Percentiles rank a stretch among this genome's conserved stretches.
These are phyloP conservation scores for Plasmopara viticola DNA, from an alignment of 352 stramenopile species.

Conservation along the genomic window DNA sequence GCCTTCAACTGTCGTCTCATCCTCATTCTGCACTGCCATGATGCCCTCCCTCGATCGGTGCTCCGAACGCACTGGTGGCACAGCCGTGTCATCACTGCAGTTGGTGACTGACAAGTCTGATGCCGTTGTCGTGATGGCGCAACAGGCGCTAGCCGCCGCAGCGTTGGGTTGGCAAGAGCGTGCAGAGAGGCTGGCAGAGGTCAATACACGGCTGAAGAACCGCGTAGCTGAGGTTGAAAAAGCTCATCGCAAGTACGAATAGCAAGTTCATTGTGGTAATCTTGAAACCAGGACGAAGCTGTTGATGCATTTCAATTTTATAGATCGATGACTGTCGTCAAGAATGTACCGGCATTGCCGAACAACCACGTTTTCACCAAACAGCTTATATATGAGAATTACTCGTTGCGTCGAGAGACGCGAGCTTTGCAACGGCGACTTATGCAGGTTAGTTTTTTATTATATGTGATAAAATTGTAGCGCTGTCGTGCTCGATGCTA, in stretches of 20 bases:
- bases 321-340: conserved; percentile 43
- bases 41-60: not conserved
- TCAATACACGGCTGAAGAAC: conserved; percentile 32
- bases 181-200: conserved; percentile 27
- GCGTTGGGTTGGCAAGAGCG: conserved; percentile 38
- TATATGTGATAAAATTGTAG: not conserved
- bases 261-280: conserved; percentile 2
- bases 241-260: conserved; percentile 29
- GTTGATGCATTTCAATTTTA: conserved; percentile 5
- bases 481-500: not conserved
- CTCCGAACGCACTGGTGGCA: not conserved
- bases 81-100: conserved; percentile 14
- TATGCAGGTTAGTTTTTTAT: conserved; percentile 26
- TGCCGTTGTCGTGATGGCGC: conserved; percentile 31
- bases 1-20: not conserved
- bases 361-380: conserved; percentile 65
- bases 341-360: conserved; percentile 44
- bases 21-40: not conserved
- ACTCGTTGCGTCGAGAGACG: conserved; percentile 27
- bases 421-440: conserved; percentile 36
- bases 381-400: conserved; percentile 60
- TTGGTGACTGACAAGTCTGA: conserved; percentile 3
- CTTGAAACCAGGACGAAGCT: not conserved
- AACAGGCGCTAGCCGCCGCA: conserved; percentile 23
- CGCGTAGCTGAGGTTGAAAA: conserved; percentile 27